Percentiles rank a stretch among this genome's conserved stretches.
phyloP scores from a whole-genome alignment of 352 stramenopile species.

The Phytophthora lateralis region DNA sequence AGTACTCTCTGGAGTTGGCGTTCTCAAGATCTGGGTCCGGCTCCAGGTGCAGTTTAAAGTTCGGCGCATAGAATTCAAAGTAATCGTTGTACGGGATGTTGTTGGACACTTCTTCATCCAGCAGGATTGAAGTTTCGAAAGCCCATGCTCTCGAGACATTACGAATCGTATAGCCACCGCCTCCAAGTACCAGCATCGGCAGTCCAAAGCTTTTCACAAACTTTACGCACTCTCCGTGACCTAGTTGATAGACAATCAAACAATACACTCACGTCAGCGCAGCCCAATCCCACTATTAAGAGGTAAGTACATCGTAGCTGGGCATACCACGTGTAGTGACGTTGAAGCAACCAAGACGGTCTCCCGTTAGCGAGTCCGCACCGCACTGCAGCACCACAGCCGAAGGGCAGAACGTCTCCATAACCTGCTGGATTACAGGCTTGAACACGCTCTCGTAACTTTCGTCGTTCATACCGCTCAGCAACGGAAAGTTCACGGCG shows the following conservation, averaged over 20 bases:
- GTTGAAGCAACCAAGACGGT: slow-evolving; percentile 98
- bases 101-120: slow-evolving; percentile 75
- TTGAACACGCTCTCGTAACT: slow-evolving; percentile 97
- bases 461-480: slow-evolving; percentile 95
- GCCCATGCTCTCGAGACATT: slow-evolving; percentile 94
- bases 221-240: slow-evolving; percentile 76
- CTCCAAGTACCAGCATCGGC: slow-evolving; percentile 80
- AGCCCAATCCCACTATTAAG: no score
- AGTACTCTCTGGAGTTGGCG: slow-evolving; percentile 74
- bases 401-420: slow-evolving; percentile 84
- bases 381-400: slow-evolving; percentile 98
- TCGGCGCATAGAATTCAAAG: slow-evolving; percentile 81
- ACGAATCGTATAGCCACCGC: slow-evolving; percentile 84
- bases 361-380: slow-evolving; percentile 95
- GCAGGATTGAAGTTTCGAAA: slow-evolving; percentile 96
- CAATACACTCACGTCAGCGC: no score
- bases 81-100: slow-evolving; percentile 85
- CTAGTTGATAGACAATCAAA: no score
- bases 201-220: slow-evolving; percentile 88
- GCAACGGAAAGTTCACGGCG: slow-evolving; percentile 96
- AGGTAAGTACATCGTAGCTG: no score
- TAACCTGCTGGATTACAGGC: slow-evolving; percentile 94
- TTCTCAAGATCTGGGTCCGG: slow-evolving; percentile 78
- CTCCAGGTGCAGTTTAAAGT: slow-evolving; percentile 85
- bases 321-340: slow-evolving; percentile 77